phyloP scores from a whole-genome alignment of 345 rosid genomes.

The Syzygium aromaticum region DNA sequence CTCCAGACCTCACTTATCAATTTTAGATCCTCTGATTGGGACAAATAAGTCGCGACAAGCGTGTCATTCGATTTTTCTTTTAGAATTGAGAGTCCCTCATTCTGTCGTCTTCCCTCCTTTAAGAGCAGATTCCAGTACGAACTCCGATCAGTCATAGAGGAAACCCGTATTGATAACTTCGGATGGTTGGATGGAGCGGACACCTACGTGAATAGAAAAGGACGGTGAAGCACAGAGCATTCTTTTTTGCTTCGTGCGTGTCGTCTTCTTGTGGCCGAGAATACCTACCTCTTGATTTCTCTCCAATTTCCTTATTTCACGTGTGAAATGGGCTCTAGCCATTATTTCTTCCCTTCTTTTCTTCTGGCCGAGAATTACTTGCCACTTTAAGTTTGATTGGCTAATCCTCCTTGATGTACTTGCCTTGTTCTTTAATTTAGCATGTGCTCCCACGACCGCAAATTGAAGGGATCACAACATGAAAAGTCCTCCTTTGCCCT shows the following conservation, averaged over 20 bases:
- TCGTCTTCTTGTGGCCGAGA: no score
- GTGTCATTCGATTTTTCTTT: background rate
- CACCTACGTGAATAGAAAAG: no score
- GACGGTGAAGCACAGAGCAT: no score
- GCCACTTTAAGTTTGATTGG: background rate
- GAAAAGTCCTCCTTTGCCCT: background rate
- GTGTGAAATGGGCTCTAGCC: background rate
- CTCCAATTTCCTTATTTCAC: background rate
- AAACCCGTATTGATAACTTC: no score
- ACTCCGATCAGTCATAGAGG: background rate
- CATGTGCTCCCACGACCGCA: background rate
- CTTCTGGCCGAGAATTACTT: background rate
- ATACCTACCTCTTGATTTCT: no score
- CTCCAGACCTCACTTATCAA: no score
- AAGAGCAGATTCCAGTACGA: background rate
- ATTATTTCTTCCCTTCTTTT: background rate
- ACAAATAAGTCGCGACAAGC: no score
- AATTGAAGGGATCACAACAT: background rate
- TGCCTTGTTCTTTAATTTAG: background rate
- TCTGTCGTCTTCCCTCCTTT: no score
- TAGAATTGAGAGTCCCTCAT: background rate
- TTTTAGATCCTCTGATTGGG: no score
- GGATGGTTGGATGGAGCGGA: rapidly evolving
- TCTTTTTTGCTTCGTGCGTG: no score
- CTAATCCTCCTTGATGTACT: background rate